These are phyloP conservation scores for Lodderomyces pseudojiufengensis DNA, from an alignment of 1,139 yeast genomes.

Conservation along the genomic window DNA sequence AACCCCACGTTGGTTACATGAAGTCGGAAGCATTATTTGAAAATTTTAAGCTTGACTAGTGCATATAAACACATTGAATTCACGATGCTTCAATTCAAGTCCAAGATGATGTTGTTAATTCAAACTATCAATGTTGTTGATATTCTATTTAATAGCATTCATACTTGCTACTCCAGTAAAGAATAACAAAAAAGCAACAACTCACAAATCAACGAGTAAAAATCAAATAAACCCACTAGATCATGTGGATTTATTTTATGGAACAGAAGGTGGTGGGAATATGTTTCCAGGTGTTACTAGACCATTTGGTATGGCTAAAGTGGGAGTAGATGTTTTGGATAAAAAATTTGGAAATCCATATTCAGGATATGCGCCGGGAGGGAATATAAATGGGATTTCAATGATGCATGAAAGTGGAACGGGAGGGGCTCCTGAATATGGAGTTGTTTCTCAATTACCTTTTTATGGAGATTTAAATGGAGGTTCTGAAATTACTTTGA, in stretches of 20 bases:
- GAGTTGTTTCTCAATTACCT: conserved; percentile 31
- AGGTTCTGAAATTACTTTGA: conserved; percentile 12
- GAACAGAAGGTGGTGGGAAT: conserved; percentile 34
- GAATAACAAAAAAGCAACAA: neutral
- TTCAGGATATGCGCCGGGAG: conserved; percentile 33
- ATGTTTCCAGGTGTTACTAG: conserved; percentile 36
- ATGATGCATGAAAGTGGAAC: conserved; percentile 42
- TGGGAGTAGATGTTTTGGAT: conserved; percentile 33
- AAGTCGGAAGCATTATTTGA: too few relatives aligned
- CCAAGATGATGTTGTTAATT: too few relatives aligned
- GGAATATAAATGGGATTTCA: conserved; percentile 29
- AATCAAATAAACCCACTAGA: conserved; percentile 5
- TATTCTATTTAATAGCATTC: neutral
- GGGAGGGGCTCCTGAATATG: conserved; percentile 38
- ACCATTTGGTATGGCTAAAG: conserved; percentile 39
- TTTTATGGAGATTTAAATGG: conserved; percentile 17
- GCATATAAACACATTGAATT: too few relatives aligned
- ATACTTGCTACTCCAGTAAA: conserved; percentile 3
- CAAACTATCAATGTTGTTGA: neutral
- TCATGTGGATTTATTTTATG: conserved; percentile 32
- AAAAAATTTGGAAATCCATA: conserved; percentile 23
- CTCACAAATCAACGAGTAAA: neutral
- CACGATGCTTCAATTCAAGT: too few relatives aligned
- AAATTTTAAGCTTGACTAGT: too few relatives aligned
- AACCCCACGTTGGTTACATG: too few relatives aligned